Base-by-base conservation (phyloP, 2,329 filamentous ascomycete genomes). In the Talaromyces sp. region DNA sequence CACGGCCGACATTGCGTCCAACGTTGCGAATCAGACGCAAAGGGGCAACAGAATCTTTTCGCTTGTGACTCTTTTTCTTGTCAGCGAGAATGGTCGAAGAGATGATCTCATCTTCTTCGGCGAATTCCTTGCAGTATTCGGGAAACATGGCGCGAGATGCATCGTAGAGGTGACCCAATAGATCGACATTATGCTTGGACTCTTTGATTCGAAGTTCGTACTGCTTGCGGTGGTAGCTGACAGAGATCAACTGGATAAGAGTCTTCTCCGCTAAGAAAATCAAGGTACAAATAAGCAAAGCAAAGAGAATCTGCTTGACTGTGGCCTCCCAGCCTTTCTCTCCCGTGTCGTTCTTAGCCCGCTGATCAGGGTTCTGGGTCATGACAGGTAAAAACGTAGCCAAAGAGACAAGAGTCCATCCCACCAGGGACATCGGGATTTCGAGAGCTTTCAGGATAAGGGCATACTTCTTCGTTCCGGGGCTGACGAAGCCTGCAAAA, bases 101-200 rank as follows among this genome's bases (percentile, higher is more conserved):
- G 70, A 99, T 97, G 67, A 91, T 80, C 69, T 92, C 89, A 73
- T 99, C 94, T 70, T 97, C 94, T 22, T 97, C 89, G 17, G 83
- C 80, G 66, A 99, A 97, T 67, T 97, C 93, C 22, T 80, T 81
- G 75, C 91, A 96, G 76, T 96, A 96, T 75, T 91, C 88, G 25
- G 94, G 94, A 69, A 97, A 99, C 53, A 97, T 80, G 5, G 85
- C 82, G 55, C 91, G 84, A 2, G 93, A 97, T 19, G 92, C 91
- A 63, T 97, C 92, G 72, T 95, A 97, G 57, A 99, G 84, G 31
- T 94, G 77, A 17, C 89, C 87, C 2, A 99, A 80, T 2, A 97
- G 82, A 68, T 85, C 83, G 50, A 97, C 83, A 64, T 93, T 89
- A 58, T 84, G 87, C 78, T 99, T 97, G 22, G 91, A 96, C 41